Conservation (phyloP, 495 filamentous ascomycete species). For the Diplogelasinospora grovesii region DNA sequence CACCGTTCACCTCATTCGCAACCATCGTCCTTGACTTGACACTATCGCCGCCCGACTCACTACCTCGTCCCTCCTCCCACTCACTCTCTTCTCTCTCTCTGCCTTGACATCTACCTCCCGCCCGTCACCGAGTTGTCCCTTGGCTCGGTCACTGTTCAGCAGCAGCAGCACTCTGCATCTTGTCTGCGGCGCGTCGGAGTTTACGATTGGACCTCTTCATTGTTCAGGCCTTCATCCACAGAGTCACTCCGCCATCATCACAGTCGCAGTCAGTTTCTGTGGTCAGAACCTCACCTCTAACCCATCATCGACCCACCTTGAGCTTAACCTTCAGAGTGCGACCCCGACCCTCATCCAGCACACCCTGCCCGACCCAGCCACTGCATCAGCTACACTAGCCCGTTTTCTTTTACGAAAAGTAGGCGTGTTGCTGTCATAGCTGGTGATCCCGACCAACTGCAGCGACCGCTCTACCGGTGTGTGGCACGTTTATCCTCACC, state of each 20-base stretch:
- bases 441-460: no score
- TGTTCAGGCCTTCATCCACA: constrained; percentile 13
- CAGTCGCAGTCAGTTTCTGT: constrained; percentile 7
- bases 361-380: constrained; percentile 27
- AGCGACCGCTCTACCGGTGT: no score
- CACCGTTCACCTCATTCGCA: constrained; percentile 4
- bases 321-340: constrained; percentile 18
- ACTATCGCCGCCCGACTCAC: constrained; percentile 9
- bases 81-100: no score
- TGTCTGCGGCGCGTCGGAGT: constrained; percentile 7
- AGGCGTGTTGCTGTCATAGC: no score
- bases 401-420: constrained; percentile 82
- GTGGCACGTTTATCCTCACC: no score
- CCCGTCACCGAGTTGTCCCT: constrained; percentile 2
- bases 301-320: constrained; percentile 20
- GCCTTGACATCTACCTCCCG: no score
- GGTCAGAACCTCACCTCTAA: constrained; percentile 9
- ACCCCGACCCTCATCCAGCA: constrained; percentile 18
- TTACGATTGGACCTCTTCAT: constrained; percentile 16
- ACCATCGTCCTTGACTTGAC: constrained; percentile 4
- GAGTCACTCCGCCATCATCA: constrained; percentile 13
- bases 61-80: constrained; percentile 7
- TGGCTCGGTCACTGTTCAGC: constrained; percentile 10
- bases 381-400: constrained; percentile 87
- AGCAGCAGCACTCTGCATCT: constrained; percentile 10